Evolutionary conservation across 139 green algal species (phyloP).

Genomic region (Gonium pectorale): DNA sequence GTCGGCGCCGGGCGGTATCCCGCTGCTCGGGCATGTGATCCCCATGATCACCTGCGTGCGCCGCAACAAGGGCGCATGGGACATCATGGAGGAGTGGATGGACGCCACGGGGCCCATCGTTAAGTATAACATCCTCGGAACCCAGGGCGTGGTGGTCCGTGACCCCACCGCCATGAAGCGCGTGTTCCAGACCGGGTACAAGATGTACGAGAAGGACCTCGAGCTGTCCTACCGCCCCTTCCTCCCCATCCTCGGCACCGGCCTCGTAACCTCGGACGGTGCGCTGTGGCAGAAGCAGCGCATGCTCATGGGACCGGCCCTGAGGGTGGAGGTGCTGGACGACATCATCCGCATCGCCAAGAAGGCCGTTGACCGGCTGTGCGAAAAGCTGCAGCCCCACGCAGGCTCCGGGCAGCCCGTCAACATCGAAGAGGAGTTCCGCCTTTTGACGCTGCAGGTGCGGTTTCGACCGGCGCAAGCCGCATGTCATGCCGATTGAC

Average conservation of each 20-base stretch:
- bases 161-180: conserved; percentile 80
- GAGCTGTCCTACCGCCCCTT: conserved; percentile 89
- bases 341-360: conserved; percentile 88
- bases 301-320: conserved; percentile 84
- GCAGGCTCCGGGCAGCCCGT: conserved; percentile 68
- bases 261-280: conserved; percentile 93
- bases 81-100: conserved; percentile 83
- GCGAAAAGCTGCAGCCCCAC: conserved; percentile 76
- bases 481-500: too few relatives aligned
- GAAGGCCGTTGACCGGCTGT: conserved; percentile 77
- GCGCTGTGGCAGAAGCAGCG: conserved; percentile 93
- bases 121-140: conserved; percentile 74
- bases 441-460: conserved; percentile 89
- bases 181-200: conserved; percentile 84
- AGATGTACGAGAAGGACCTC: conserved; percentile 89
- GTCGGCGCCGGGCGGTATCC: conserved; percentile 57
- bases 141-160: conserved; percentile 75
- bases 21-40: conserved; percentile 72
- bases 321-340: conserved; percentile 92
- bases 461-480: too few relatives aligned
- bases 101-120: conserved; percentile 64
- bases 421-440: conserved; percentile 92
- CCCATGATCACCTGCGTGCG: conserved; percentile 58
- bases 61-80: conserved; percentile 72
- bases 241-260: conserved; percentile 92